These are phyloP conservation scores for Ceriops zippeliana DNA, from an alignment of 345 rosid species.

Conservation along the genomic window DNA sequence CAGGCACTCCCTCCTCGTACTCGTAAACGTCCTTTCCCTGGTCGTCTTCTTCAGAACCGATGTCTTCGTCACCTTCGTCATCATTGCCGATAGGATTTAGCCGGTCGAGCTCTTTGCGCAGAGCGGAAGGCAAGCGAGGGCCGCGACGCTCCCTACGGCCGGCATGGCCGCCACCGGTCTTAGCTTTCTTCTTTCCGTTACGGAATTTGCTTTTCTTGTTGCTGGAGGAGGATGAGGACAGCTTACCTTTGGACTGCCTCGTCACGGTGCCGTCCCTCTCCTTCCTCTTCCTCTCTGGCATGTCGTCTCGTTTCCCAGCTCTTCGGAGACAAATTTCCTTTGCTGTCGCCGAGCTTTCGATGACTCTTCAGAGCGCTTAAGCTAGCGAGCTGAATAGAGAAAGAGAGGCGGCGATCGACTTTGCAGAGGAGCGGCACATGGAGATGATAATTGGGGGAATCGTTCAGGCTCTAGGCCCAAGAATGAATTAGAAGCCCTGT, in stretches of 20 bases:
- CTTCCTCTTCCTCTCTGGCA: not conserved
- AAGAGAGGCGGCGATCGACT: too few species aligned
- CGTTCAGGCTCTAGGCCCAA: too few species aligned
- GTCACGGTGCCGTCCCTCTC: conserved; percentile 2
- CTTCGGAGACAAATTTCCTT: not conserved
- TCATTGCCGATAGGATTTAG: conserved; percentile 28
- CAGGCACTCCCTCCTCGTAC: conserved; percentile 73
- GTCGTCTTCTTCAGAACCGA: conserved; percentile 42
- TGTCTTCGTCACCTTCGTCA: conserved; percentile 45
- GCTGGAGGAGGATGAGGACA: too few species aligned
- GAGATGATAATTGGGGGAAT: too few species aligned
- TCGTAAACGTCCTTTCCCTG: conserved; percentile 51
- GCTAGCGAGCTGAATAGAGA: too few species aligned
- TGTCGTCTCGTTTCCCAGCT: not conserved
- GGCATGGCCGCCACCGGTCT: conserved; percentile 3
- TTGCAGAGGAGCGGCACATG: too few species aligned
- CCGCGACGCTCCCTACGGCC: conserved; percentile 25
- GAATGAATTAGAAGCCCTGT: too few species aligned
- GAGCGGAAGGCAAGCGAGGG: conserved; percentile 64
- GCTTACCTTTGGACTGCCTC: conserved; percentile 2
- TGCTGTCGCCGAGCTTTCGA: not conserved
- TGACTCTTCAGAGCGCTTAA: too few species aligned
- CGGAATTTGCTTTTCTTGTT: not conserved
- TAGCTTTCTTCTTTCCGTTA: conserved; percentile 21
- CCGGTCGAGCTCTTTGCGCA: conserved; percentile 53